Base-by-base conservation (phyloP, 2,329 filamentous ascomycete species). In the Annulohypoxylon truncatum region DNA sequence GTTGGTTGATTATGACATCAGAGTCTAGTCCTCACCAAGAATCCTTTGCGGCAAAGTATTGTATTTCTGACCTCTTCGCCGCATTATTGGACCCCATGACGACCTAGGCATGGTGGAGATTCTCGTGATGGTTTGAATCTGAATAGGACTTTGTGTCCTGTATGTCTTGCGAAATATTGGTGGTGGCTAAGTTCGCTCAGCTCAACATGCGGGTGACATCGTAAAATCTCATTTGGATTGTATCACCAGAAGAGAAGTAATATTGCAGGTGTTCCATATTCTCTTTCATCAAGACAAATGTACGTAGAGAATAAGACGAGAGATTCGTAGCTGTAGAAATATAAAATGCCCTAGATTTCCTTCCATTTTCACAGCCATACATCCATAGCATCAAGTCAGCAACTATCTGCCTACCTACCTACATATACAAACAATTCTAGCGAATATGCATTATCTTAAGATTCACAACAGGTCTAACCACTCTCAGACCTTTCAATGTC, bases 391-490 rank as follows among this genome's bases (percentile, higher is more conserved):
- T 54, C 57, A 46, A 48, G 3, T 52, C 38, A 61, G 28, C 2
- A 55, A n/a, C 24, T 47, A n/a, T 13, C 18, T 44, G 20, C 33
- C 33, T 35, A 35, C 33, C 33, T 35, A 31, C 7, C 35, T 8
- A 42, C 4, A 20, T 20, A 46, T 46, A 48, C 1, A 51, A 56
- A 3, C 10, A 28, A 67, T n/a, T 38, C 2, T 35, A 68, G 9
- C n/a, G 42, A 71, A 64, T 54, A 73, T 74, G 58, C 74, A 74
- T 71, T 72, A 73, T 28, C 73, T 80, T 40, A 70, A 70, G 58
- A 74, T 80, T 54, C 69, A 76, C 35, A 80, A 79, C 71, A 75
- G 77, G 61, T 80, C 79, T 29, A 68, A 68, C 55, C 74, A 78
- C 35, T 59, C 74, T 38, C 78, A 80, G 66, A 72, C 67, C 40